Evolutionary conservation across 2,329 filamentous ascomycete genomes (phyloP), one percentile per base, ranked within the genome.

Genomic region (Purpureocillium takamizusanense): DNA sequence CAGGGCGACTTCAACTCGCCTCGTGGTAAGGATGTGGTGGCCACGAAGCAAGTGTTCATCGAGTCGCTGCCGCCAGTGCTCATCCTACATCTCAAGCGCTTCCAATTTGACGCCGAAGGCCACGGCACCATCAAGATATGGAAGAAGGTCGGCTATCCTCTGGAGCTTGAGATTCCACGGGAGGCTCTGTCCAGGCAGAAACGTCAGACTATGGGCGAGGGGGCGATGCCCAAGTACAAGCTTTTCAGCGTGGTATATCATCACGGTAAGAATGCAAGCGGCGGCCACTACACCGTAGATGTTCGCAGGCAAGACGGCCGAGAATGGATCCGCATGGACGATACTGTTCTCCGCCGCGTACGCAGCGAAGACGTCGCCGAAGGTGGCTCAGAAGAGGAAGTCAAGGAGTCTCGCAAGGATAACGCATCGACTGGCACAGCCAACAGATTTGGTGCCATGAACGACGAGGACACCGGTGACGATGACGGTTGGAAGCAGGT

Each of bases 201-300:
- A 57, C 72, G 72, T 33, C 67, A 85, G 46, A 68, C 74, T 18
- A 68, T 76, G 13, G 78, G 82, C 46, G 80, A 81, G 32, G 58
- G 60, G n/a, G 77, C 79, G 2, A 69, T 86, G 42, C 88, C 89
- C 4, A 85, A 81, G 55, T 98, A 97, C 61, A 80, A 78, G 36
- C 75, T 98, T 12, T 92, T 81, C 45, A 85, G 83, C 15, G 92
- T 94, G 23, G 88, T 98, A 16, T 98, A 98, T 57, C 92, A 98
- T 54, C 92, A 98, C 51, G 92, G 92, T 43, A 95, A 94, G 68
- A 94, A 94, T 51, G 92, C 92, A 28, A 94, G 85, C 46, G 89
- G 87, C 37, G 92, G 92, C 4, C 92, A 98, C 60, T 98, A 98
- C 61, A 98, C 92, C 1, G 90, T 94, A n/a, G 92, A 98, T 59